phyloP scores from a whole-genome alignment of 208 protist genomes.

The Novymonas esmeraldas region DNA sequence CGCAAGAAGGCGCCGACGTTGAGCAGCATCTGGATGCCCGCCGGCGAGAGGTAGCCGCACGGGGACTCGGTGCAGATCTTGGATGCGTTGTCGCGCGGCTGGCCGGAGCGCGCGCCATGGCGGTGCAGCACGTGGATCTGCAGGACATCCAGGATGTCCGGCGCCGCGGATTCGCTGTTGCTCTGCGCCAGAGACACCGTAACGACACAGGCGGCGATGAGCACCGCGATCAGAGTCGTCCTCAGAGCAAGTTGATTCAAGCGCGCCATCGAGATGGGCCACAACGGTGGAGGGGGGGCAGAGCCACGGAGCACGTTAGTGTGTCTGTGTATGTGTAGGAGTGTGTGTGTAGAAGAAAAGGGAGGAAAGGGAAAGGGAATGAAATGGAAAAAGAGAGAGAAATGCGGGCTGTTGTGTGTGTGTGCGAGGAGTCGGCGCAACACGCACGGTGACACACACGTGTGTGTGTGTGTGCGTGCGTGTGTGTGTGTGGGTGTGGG shows the following conservation, averaged over 20 bases:
- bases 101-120: constrained; percentile 47
- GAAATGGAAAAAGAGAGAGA: background rate
- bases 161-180: background rate
- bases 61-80: constrained; percentile 46
- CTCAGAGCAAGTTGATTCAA: constrained; percentile 19
- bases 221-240: constrained; percentile 10
- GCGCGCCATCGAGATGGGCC: constrained; percentile 44
- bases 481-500: background rate
- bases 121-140: constrained; percentile 58
- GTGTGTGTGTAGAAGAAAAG: too few species aligned
- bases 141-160: constrained; percentile 19
- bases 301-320: too few species aligned
- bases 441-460: background rate
- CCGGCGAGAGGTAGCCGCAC: constrained; percentile 50
- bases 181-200: constrained; percentile 1
- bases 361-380: background rate
- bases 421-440: too few species aligned
- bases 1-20: constrained; percentile 52
- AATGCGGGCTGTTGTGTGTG: too few species aligned
- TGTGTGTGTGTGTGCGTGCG: background rate
- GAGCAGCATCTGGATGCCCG: constrained; percentile 42
- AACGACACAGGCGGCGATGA: constrained; percentile 19
- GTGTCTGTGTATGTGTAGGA: too few species aligned
- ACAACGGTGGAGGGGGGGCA: too few species aligned
- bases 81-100: constrained; percentile 28